A percentile compares a stretch with the other conserved stretches of the same genome.
These are phyloP conservation scores for Dendrocalamus sinicus DNA, from an alignment of 176 grass and related monocot species.

Conservation along the genomic window DNA sequence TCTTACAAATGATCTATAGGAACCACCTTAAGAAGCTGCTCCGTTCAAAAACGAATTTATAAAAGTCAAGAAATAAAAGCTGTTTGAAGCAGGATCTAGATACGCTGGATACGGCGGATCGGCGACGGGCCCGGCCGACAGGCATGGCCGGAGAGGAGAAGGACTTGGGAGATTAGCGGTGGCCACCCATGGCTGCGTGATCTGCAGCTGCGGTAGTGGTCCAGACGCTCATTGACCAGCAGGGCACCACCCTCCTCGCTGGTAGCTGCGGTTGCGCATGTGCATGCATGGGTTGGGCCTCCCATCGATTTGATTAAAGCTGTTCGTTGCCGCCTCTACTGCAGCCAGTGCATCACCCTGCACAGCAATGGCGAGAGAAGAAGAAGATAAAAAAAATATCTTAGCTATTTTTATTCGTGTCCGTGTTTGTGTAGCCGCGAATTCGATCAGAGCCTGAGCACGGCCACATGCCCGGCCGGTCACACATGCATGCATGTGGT, in stretches of 20 bases:
- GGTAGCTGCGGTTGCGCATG: constrained; percentile 3
- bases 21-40: too few species aligned
- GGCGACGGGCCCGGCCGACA: too few species aligned
- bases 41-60: too few species aligned
- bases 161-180: not conserved
- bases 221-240: constrained; percentile 26
- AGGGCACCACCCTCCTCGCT: not conserved
- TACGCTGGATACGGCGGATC: too few species aligned
- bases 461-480: constrained; percentile 17
- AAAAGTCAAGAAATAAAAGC: too few species aligned
- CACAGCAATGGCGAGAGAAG: not conserved
- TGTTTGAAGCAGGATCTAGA: too few species aligned
- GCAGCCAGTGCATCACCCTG: not conserved
- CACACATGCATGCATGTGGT: not conserved
- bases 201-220: not conserved
- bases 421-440: not conserved
- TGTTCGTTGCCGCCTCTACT: constrained; percentile 21
- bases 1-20: too few species aligned
- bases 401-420: not conserved
- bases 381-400: too few species aligned
- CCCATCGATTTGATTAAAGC: not conserved
- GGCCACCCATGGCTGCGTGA: not conserved
- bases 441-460: not conserved
- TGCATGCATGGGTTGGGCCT: not conserved
- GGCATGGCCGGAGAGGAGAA: not conserved